Evolutionary conservation across 1,284 basidiomycete genomes (phyloP), one percentile per base, ranked within the genome.

Genomic region (Apiotrichum sp.): DNA sequence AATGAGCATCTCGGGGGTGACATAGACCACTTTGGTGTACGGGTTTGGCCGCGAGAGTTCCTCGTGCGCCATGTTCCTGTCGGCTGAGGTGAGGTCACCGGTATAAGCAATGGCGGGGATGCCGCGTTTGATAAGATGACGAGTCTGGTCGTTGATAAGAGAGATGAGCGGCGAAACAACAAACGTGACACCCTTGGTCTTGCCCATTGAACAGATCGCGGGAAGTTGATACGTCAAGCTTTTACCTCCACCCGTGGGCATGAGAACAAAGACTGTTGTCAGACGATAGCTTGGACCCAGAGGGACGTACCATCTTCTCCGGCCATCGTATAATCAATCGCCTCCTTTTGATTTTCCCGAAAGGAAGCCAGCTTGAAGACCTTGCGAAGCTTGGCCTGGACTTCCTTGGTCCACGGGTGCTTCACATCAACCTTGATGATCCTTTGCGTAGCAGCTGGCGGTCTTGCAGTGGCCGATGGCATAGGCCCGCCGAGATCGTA

Each of bases 241-340:
- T 77, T 98, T 98, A 0, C 93, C 95, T 6, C 93, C 95, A 33
- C 95, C 95, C 0, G 95, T 98, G 0, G 96, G 95, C 85, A 98
- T 95, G 6, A 98, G 81, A 16, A 97, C 89, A 64, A 98, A 93
- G 11, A 93, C 90, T 74, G 54, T n/a, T 5, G 56, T 53, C 39
- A 57, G 56, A 6, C 29, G 22, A 22, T 22, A 22, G 22, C 22
- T 22, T 22, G 22, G 22, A 22, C 22, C 22, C 22, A 22, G 22
- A 22, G 22, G 22, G 22, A 22, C 47, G 16, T 31, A 72, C 71
- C 71, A 68, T 98, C 93, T 48, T 80, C 82, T 3, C 88, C 92
- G 0, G 80, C 78, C 71, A 98, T 79, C 0, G 88, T 86, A 50
- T 60, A 86, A 50, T 85, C 83, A 65, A 98, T 89, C 0, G 89